Percentiles rank a stretch among this genome's conserved stretches.
Conservation (phyloP, 495 filamentous ascomycete genomes). For the Pyrenula massariospora region DNA sequence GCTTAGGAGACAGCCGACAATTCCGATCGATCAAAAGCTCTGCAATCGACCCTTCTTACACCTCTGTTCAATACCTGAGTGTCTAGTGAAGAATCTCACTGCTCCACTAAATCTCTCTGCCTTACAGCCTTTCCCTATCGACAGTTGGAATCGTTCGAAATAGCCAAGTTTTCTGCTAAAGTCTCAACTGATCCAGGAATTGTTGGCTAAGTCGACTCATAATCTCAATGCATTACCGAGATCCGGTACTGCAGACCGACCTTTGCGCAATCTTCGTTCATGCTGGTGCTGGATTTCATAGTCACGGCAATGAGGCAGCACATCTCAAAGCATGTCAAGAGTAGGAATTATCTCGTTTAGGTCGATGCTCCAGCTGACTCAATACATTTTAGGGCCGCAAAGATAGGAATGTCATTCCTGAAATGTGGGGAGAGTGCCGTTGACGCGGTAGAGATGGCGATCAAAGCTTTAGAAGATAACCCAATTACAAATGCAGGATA, state of each 20-base stretch:
- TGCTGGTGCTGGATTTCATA: constrained; percentile 94
- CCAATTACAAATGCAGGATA: constrained; percentile 95
- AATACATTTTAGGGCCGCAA: constrained; percentile 65
- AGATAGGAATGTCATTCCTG: constrained; percentile 66
- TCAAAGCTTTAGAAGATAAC: constrained; percentile 76
- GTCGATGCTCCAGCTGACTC: too few species aligned
- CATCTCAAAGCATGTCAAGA: constrained; percentile 79
- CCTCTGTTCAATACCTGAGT: too few species aligned
- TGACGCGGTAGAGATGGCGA: constrained; percentile 86
- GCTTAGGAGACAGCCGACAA: too few species aligned
- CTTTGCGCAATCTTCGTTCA: constrained; percentile 80
- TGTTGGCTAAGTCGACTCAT: too few species aligned
- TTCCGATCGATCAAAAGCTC: too few species aligned
- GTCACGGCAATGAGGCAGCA: constrained; percentile 62
- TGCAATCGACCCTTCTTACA: too few species aligned
- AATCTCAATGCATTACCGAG: neutral
- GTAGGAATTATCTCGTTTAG: constrained; percentile 47
- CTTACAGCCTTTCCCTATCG: too few species aligned
- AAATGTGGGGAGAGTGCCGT: constrained; percentile 65
- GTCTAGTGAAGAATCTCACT: too few species aligned
- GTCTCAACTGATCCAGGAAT: too few species aligned
- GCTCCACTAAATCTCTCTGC: too few species aligned
- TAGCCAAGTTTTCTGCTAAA: too few species aligned
- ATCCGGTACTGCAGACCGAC: constrained; percentile 14
- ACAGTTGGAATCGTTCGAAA: too few species aligned